Evolutionary conservation across 805 yeast species (phyloP), one percentile per base, ranked within the genome.

Genomic region (Metschnikowia borealis): DNA sequence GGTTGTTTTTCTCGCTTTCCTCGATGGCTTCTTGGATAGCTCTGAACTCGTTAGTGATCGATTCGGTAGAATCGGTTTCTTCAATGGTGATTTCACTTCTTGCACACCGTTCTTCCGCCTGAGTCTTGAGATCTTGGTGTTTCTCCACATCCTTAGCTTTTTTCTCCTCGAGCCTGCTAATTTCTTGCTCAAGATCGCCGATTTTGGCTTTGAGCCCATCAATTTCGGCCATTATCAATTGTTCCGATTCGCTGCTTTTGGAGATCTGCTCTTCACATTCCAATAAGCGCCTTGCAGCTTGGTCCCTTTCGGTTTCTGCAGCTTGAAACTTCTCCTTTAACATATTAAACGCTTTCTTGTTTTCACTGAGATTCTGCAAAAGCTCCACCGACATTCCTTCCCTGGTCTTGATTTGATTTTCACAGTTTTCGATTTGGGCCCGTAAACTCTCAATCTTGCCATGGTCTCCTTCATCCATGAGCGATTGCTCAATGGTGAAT

Each of bases 1-100:
- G 88, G 13, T 83, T 63, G 21, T 69, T 66, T 38, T 66, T 67
- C 55, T 85, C 87, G 2, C 83, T 80, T 47, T 71, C 74, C 44
- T 73, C 68, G 15, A 86, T 75, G 18, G 75, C 74, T 33, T 62
- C 58, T 18, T 78, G 74, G 14, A 83, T 70, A 17, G 64, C 69
- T 21, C 67, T 69, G 46, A 81, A 73, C 58, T 82, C 85, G 2
- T 61, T 54, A 21, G 74, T 76, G 11, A 85, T 77, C 1, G 75
- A 70, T 5, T 80, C 80, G 14, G 70, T 65, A 1, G 78, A 70
- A 37, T 76, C 77, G 0, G 74, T 63, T 0, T 68, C 73, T 5
- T 64, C 51, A 1, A 74, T 54, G 3, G 63, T 63, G 0, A 83
- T 76, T 17, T 75, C 78, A 7, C 76, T 81, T 38, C 78, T 61